Evolutionary conservation across 2,329 filamentous ascomycete genomes (phyloP).

Genomic region (Phaeosphaeria sp.): DNA sequence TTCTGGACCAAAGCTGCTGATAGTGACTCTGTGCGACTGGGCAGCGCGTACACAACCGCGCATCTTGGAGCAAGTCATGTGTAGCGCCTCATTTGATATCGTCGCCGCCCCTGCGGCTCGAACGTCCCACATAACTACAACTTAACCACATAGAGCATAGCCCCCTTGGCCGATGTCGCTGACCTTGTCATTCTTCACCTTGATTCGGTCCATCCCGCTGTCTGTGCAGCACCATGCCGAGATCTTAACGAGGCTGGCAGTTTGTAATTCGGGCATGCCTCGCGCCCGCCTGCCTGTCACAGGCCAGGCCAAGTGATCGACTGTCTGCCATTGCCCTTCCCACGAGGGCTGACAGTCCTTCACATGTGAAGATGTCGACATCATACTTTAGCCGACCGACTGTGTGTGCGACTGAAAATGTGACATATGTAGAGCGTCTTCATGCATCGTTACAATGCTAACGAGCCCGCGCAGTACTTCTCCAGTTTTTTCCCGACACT

Average conservation of each 20-base stretch:
- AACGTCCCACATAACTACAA: conserved; percentile 9
- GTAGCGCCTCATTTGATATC: conserved; percentile 24
- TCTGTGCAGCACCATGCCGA: conserved; percentile 30
- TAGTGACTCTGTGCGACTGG: not conserved
- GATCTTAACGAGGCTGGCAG: conserved; percentile 37
- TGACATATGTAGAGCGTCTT: conserved; percentile 30
- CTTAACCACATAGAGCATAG: conserved; percentile 23
- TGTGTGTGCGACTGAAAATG: conserved; percentile 14
- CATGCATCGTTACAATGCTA: conserved; percentile 21
- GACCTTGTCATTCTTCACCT: conserved; percentile 22
- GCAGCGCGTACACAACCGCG: not conserved
- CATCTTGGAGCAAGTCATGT: not conserved
- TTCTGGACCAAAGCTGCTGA: not conserved
- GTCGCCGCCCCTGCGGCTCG: conserved; percentile 8
- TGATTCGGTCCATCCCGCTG: conserved; percentile 42
- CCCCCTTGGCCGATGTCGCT: conserved; percentile 38
- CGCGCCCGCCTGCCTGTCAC: conserved; percentile 29
- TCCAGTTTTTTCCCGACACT: conserved; percentile 34
- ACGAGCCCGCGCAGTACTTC: conserved; percentile 16
- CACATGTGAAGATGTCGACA: conserved; percentile 10
- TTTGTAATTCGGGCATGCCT: conserved; percentile 26
- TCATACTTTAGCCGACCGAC: conserved; percentile 23
- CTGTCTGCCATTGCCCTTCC: conserved; percentile 14
- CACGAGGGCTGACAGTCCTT: conserved; percentile 3
- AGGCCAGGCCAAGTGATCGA: conserved; percentile 29